These are phyloP conservation scores for Plantago major DNA, from an alignment of 257 asterid species.

Conservation along the genomic window DNA sequence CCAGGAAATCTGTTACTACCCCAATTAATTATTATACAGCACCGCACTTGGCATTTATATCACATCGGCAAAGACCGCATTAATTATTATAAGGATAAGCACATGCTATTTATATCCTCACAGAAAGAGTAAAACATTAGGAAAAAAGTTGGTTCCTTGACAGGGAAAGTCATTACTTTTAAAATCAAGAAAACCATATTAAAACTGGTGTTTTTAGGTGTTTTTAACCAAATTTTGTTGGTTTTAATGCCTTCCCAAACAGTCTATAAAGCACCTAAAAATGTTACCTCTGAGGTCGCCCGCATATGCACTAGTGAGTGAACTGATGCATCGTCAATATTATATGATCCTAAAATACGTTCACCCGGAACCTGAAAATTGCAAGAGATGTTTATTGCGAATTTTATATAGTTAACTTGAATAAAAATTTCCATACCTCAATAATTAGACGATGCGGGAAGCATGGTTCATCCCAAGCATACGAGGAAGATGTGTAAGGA, in stretches of 20 bases:
- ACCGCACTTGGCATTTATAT: constrained; percentile 10
- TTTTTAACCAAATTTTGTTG: too few species aligned
- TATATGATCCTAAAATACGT: constrained; percentile 72
- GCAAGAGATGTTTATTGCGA: constrained; percentile 14
- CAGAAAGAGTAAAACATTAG: constrained; percentile 1
- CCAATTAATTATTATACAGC: too few species aligned
- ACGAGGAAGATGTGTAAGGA: constrained; percentile 75
- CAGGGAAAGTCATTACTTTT: constrained; percentile 1
- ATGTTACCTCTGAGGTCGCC: constrained; percentile 76
- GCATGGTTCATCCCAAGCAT: constrained; percentile 99
- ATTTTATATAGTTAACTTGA: constrained; percentile 16
- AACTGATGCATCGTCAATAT: constrained; percentile 69
- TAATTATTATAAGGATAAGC: neutral
- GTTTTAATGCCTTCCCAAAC: too few species aligned
- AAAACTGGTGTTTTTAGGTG: too few species aligned
- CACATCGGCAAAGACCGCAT: neutral
- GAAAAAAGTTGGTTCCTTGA: constrained; percentile 7
- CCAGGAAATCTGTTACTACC: too few species aligned
- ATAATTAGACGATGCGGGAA: constrained; percentile 76
- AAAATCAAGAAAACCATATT: too few species aligned
- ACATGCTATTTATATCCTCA: constrained; percentile 13
- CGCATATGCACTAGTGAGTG: constrained; percentile 62
- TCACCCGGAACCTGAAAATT: constrained; percentile 80
- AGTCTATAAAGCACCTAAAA: constrained; percentile 16
- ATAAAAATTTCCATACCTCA: constrained; percentile 59